A percentile compares a stretch with the other conserved stretches of the same genome.
Conservation (phyloP, 495 filamentous ascomycete species). For the Lophiostoma macrostomum region DNA sequence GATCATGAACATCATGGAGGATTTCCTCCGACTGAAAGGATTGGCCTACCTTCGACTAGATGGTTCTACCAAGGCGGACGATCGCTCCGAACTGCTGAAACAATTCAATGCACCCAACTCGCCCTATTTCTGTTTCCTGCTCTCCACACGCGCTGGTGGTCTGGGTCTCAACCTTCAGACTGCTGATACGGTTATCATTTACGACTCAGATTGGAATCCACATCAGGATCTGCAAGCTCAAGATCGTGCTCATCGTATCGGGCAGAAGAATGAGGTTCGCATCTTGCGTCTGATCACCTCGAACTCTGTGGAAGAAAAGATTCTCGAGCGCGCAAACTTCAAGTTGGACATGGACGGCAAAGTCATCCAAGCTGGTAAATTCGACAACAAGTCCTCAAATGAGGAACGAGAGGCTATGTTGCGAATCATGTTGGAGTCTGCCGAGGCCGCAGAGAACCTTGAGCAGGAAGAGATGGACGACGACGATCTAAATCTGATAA, state of each 20-base stretch:
- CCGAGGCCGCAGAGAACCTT: constrained; percentile 76
- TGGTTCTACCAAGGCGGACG: constrained; percentile 94
- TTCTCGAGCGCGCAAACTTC: constrained; percentile 91
- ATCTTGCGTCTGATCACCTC: constrained; percentile 93
- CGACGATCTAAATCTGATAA: constrained; percentile 84
- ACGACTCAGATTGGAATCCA: constrained; percentile 99
- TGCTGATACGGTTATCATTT: constrained; percentile 98
- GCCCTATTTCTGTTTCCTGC: constrained; percentile 93
- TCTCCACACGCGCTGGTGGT: constrained; percentile 98
- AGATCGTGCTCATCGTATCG: constrained; percentile 99
- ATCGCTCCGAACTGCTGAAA: constrained; percentile 85
- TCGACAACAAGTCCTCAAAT: constrained; percentile 98
- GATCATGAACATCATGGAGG: constrained; percentile 99
- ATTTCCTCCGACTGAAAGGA: constrained; percentile 81
- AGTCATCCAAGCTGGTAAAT: constrained; percentile 97
- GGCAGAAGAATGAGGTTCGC: constrained; percentile 98
- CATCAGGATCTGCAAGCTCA: constrained; percentile 99
- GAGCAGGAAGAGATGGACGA: constrained; percentile 90
- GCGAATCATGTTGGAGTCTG: constrained; percentile 83
- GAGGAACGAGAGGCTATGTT: constrained; percentile 96
- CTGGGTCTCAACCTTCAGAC: constrained; percentile 94
- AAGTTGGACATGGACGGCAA: constrained; percentile 99
- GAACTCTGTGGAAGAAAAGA: constrained; percentile 97
- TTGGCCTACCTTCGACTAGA: constrained; percentile 87
- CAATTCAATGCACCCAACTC: constrained; percentile 87